Base-by-base conservation (phyloP, 2,329 filamentous ascomycete genomes). In the Cercospora zeina region DNA sequence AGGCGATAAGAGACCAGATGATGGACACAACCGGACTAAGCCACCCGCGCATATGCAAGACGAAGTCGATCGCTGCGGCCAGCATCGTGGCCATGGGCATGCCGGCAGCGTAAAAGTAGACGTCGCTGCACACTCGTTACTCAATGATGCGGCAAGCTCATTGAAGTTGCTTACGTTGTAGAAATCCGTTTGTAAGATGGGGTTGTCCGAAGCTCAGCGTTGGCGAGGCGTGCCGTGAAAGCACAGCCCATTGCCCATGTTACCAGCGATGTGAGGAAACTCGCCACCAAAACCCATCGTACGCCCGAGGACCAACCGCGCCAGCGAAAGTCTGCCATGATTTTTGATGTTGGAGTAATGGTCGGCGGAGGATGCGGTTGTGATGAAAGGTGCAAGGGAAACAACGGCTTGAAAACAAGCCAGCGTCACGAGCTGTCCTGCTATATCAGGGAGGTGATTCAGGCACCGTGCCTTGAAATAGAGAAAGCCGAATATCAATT, bases 221-320 rank as follows among this genome's bases (percentile, higher is more conserved):
- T 27, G 1, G 55, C 55, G 21, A 58, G 2, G 3, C 39, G 37
- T 34, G 30, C 55, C 36, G 55, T 58, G 39, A 47, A 58, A 1
- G 55, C 55, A 27, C 55, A 58, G 8, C 55, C 55, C 2, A 58
- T 58, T 14, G 55, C 55, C 55, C 55, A 58, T 58, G 55, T 58
- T 4, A 27, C 30, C 6, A 27, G 8, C 11, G 55, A 58, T 11
- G 34, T 4, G 4, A 58, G 14, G 39, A 58, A 58, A 9, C 49
- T 42, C 5, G 39, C 36, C 4, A 47, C 8, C 39, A 58, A 31
- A 9, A 50, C 55, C 27, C 55, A 42, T 47, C 37, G 2, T 16
- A 58, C 34, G n/a, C 42, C 42, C 30, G 55, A 58, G 13, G 55
- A 47, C 42, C 55, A 47, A 4, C 55, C 55, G 30, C 55, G 55